Evolutionary conservation across 2,329 filamentous ascomycete genomes (phyloP).

Genomic region (Coniochaeta sp.): DNA sequence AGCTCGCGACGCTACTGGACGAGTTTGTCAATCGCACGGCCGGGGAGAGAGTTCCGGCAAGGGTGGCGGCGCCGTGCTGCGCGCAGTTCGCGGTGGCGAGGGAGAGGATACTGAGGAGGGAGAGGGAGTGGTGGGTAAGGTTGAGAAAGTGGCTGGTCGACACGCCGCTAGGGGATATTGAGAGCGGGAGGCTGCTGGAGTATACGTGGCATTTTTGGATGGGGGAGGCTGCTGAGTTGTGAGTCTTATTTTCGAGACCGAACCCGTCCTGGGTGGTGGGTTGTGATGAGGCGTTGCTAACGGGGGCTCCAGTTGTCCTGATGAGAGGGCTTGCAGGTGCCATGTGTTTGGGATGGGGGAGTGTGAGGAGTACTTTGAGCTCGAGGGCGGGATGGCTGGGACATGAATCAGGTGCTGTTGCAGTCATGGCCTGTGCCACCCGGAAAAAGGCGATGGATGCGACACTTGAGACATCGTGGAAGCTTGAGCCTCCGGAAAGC

Average conservation of each 20-base stretch:
- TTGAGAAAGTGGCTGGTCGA: slow-evolving; percentile 54
- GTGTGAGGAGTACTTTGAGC: slow-evolving; percentile 10
- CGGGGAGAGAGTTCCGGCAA: slow-evolving; percentile 31
- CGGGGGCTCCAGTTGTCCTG: slow-evolving; percentile 10
- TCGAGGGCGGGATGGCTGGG: neutral
- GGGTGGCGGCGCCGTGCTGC: slow-evolving; percentile 53
- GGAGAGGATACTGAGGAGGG: slow-evolving; percentile 39
- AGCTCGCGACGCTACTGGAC: slow-evolving; percentile 21
- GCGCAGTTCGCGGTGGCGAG: slow-evolving; percentile 57
- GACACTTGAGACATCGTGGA: too few species aligned
- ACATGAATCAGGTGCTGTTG: neutral
- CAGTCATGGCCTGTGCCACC: neutral
- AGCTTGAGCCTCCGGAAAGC: too few species aligned
- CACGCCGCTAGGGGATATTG: slow-evolving; percentile 44
- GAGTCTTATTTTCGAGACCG: too few species aligned
- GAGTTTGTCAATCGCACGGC: slow-evolving; percentile 35
- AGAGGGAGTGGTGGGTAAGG: slow-evolving; percentile 44
- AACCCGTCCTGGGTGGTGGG: neutral
- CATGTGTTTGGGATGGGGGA: slow-evolving; percentile 14
- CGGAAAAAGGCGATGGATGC: neutral
- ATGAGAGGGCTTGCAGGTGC: slow-evolving; percentile 12
- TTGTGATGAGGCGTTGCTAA: neutral
- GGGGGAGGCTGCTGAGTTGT: slow-evolving; percentile 12
- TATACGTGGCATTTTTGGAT: slow-evolving; percentile 54
- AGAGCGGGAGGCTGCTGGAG: slow-evolving; percentile 54